A percentile compares a stretch with the other conserved stretches of the same genome.
These are phyloP conservation scores for Aegilops speltoides DNA, from an alignment of 176 grass and related monocot genomes.

Conservation along the genomic window DNA sequence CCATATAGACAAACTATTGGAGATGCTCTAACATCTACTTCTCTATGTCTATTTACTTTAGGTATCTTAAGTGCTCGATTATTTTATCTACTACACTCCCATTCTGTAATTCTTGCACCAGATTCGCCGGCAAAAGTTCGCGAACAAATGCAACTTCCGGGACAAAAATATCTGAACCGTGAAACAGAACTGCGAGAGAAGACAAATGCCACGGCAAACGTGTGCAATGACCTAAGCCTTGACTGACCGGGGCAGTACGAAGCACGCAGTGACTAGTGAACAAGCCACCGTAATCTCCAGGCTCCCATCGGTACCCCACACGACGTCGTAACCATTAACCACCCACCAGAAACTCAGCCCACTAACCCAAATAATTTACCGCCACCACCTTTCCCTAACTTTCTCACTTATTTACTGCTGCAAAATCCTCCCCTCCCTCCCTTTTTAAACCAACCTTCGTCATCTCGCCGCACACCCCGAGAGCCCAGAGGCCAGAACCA, in stretches of 20 bases:
- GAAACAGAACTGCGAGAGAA: not conserved
- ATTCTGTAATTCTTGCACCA: too few relatives aligned
- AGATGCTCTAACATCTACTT: too few relatives aligned
- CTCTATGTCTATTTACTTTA: too few relatives aligned
- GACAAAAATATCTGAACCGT: not conserved
- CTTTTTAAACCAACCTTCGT: conserved; percentile 28
- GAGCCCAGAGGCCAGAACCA: not conserved
- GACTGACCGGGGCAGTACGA: not conserved
- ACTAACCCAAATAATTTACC: conserved; percentile 18
- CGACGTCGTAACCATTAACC: not conserved
- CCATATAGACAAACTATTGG: too few relatives aligned
- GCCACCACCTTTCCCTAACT: not conserved
- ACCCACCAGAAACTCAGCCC: not conserved
- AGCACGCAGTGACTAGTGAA: not conserved
- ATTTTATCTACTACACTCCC: too few relatives aligned
- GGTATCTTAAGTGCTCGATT: too few relatives aligned
- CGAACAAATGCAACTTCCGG: too few relatives aligned
- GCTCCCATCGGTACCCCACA: not conserved
- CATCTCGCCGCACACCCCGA: not conserved
- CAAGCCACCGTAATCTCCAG: not conserved
- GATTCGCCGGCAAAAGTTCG: too few relatives aligned
- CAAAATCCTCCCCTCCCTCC: not conserved
- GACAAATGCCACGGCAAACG: not conserved
- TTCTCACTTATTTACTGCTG: not conserved
- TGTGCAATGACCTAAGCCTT: not conserved